Conservation (phyloP, 2,329 filamentous ascomycete genomes). For the Sordariomycetes sp. region DNA sequence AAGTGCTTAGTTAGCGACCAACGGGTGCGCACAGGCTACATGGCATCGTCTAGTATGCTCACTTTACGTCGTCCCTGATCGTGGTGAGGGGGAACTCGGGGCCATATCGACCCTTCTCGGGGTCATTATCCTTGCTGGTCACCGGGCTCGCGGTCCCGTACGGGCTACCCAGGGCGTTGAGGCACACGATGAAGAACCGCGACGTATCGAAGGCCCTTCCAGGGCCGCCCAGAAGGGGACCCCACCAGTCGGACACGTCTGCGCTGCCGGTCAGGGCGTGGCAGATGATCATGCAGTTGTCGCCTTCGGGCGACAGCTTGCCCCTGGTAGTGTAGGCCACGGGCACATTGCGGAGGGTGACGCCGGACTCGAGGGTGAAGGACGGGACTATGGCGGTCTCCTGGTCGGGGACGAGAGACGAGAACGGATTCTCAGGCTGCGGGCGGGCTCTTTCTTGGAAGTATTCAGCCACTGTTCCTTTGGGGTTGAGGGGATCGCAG, state of each 20-base stretch:
- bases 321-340: slow-evolving; percentile 59
- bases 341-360: slow-evolving; percentile 65
- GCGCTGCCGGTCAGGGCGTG: slow-evolving; percentile 79
- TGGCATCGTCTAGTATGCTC: slow-evolving; percentile 23
- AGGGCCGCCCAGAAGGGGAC: slow-evolving; percentile 65
- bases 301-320: slow-evolving; percentile 42
- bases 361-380: slow-evolving; percentile 89
- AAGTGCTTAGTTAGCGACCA: neutral
- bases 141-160: slow-evolving; percentile 84
- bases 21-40: neutral
- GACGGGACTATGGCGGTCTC: slow-evolving; percentile 75
- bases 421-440: slow-evolving; percentile 89
- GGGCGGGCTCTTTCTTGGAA: slow-evolving; percentile 51
- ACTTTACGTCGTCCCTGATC: slow-evolving; percentile 92
- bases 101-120: slow-evolving; percentile 67
- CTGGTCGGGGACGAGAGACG: slow-evolving; percentile 78
- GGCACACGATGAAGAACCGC: slow-evolving; percentile 75
- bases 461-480: slow-evolving; percentile 49
- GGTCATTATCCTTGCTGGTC: slow-evolving; percentile 76
- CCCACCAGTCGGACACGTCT: slow-evolving; percentile 84
- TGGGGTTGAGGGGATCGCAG: neutral
- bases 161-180: slow-evolving; percentile 77
- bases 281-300: slow-evolving; percentile 68
- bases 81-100: slow-evolving; percentile 95
- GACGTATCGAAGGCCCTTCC: slow-evolving; percentile 74